These are phyloP conservation scores for Blepharisma stoltei DNA, from an alignment of 73 alveolate species.

Conservation along the genomic window DNA sequence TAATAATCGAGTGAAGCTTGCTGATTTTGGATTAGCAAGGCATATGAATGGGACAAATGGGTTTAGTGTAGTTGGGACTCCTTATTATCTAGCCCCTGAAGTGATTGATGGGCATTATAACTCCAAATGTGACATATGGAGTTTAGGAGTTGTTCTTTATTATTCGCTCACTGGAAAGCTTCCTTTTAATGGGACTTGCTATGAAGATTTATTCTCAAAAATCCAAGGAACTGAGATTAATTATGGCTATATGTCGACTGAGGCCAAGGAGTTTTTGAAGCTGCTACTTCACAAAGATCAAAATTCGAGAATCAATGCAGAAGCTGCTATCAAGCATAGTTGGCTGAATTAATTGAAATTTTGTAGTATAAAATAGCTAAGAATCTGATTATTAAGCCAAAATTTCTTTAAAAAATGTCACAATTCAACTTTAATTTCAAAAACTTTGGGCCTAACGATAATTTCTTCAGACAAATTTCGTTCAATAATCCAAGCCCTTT, in stretches of 20 bases:
- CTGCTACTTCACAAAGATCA: neutral
- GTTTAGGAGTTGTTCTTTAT: conserved; percentile 37
- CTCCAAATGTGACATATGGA: conserved; percentile 38
- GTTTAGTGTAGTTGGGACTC: conserved; percentile 31
- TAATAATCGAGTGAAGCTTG: conserved; percentile 34
- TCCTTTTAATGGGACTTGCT: conserved; percentile 28
- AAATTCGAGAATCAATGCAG: neutral
- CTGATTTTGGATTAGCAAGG: conserved; percentile 56
- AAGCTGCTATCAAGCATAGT: neutral
- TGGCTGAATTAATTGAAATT: neutral
- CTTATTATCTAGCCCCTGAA: conserved; percentile 38
- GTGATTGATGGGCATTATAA: conserved; percentile 30
- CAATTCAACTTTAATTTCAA: no score
- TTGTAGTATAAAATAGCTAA: no score
- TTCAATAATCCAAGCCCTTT: no score
- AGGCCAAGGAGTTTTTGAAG: neutral
- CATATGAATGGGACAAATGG: conserved; percentile 30
- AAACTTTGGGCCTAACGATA: no score
- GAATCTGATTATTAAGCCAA: no score
- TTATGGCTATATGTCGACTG: neutral
- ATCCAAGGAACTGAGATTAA: neutral
- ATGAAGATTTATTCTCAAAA: conserved; percentile 7
- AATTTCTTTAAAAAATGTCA: no score
- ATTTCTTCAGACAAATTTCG: no score
- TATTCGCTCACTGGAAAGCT: conserved; percentile 31